Percentiles rank a stretch among this genome's conserved stretches.
Conservation (phyloP, 495 filamentous ascomycete species). For the Pyronema domesticum region DNA sequence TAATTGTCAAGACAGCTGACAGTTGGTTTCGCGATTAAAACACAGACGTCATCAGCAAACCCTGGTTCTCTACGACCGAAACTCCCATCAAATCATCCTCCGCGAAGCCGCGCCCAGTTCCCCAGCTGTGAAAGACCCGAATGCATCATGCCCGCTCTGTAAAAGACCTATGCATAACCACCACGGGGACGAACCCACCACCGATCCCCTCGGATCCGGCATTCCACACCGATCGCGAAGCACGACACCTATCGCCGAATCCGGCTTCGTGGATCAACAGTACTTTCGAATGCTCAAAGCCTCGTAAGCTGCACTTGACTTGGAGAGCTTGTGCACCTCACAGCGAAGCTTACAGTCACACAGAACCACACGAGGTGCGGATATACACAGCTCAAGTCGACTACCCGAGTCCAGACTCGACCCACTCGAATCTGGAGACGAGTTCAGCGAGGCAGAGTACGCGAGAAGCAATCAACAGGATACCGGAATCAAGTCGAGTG, state of each 20-base stretch:
- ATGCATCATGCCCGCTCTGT: conserved; percentile 61
- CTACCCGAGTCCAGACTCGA: neutral
- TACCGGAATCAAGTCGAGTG: conserved; percentile 39
- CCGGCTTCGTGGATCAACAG: conserved; percentile 65
- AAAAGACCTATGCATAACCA: conserved; percentile 39
- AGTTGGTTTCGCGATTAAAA: too few relatives aligned
- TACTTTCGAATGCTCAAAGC: conserved; percentile 86
- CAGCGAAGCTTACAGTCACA: too few relatives aligned
- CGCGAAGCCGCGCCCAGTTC: conserved; percentile 35
- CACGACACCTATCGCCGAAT: conserved; percentile 24
- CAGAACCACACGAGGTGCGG: too few relatives aligned
- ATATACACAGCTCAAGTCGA: too few relatives aligned
- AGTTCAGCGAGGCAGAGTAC: neutral
- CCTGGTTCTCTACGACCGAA: conserved; percentile 75
- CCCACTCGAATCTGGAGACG: neutral
- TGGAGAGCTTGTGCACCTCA: too few relatives aligned
- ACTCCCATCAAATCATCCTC: conserved; percentile 69
- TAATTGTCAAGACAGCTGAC: too few relatives aligned
- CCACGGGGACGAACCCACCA: conserved; percentile 24
- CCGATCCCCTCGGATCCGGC: conserved; percentile 13
- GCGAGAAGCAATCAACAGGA: conserved; percentile 11
- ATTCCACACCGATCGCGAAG: neutral
- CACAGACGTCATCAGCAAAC: conserved; percentile 79
- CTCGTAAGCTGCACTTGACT: neutral
- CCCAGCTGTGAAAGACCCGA: conserved; percentile 23